Evolutionary conservation across 306 rosid genomes (phyloP).

Genomic region (Cucurbita moschata): DNA sequence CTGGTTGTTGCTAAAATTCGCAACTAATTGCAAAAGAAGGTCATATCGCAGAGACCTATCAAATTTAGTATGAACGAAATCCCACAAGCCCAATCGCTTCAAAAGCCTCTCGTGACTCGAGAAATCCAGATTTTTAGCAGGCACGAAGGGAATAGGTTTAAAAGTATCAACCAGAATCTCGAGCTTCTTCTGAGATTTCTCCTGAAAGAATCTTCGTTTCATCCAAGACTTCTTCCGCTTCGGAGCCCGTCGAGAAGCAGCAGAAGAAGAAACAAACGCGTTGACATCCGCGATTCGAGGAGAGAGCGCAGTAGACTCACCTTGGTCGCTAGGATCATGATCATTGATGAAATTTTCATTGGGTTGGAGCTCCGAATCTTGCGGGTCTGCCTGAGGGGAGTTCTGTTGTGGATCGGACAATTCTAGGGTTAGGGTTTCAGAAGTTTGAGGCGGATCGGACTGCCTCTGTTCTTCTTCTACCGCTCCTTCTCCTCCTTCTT

Average conservation of each 20-base stretch:
- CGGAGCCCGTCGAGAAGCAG: slow-evolving; percentile 20
- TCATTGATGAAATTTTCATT: slow-evolving; percentile 2
- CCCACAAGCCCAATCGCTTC: slow-evolving; percentile 68
- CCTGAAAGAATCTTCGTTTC: slow-evolving; percentile 24
- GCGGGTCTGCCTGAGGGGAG: not conserved
- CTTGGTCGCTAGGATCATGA: slow-evolving; percentile 16
- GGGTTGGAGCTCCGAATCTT: not conserved
- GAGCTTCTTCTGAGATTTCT: slow-evolving; percentile 33
- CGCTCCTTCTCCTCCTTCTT: not conserved
- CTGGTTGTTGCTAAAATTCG: slow-evolving; percentile 11
- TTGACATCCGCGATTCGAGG: slow-evolving; percentile 13
- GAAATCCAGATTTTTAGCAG: slow-evolving; percentile 47
- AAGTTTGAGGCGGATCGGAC: slow-evolving; percentile 14
- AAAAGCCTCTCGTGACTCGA: slow-evolving; percentile 40
- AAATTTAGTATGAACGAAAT: slow-evolving; percentile 55
- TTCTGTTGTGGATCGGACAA: slow-evolving; percentile 8
- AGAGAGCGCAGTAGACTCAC: slow-evolving; percentile 14
- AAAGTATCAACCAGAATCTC: slow-evolving; percentile 36
- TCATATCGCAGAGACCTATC: slow-evolving; percentile 38
- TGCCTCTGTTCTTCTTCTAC: not conserved
- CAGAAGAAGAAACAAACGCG: not conserved
- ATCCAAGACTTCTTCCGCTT: slow-evolving; percentile 10
- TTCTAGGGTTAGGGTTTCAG: slow-evolving; percentile 23
- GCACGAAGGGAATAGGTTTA: slow-evolving; percentile 58
- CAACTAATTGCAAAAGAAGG: slow-evolving; percentile 51